phyloP scores from a whole-genome alignment of 352 stramenopile species.

The Pythium vanterpoolii region DNA sequence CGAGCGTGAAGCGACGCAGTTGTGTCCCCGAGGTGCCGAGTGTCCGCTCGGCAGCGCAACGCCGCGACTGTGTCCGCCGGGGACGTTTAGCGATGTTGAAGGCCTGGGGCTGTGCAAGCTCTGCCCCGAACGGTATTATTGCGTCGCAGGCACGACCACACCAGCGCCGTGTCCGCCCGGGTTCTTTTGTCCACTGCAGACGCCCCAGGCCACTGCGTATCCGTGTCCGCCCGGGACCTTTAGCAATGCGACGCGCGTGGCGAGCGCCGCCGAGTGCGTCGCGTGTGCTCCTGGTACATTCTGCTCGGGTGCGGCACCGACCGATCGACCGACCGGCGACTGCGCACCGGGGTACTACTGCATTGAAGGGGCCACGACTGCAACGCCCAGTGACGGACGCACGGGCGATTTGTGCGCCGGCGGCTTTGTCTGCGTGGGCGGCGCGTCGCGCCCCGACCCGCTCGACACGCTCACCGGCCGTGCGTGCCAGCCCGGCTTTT shows the following conservation, averaged over 20 bases:
- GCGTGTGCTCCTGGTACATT: constrained; percentile 72
- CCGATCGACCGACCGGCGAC: constrained; percentile 41
- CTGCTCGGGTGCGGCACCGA: constrained; percentile 62
- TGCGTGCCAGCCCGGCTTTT: constrained; percentile 61
- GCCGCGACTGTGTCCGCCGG: constrained; percentile 54
- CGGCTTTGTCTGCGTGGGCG: constrained; percentile 62
- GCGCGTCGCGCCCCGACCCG: constrained; percentile 45
- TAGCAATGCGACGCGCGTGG: constrained; percentile 41
- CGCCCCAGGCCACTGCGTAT: constrained; percentile 38
- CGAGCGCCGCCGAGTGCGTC: constrained; percentile 38
- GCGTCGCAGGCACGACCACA: constrained; percentile 33
- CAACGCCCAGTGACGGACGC: constrained; percentile 34
- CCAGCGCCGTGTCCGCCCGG: constrained; percentile 59
- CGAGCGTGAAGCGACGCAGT: constrained; percentile 44
- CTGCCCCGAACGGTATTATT: constrained; percentile 79
- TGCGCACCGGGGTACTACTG: constrained; percentile 80
- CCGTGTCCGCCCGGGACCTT: constrained; percentile 62
- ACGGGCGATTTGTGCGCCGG: constrained; percentile 50
- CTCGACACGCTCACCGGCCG: constrained; percentile 51
- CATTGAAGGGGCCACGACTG: constrained; percentile 30
- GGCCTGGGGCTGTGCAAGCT: constrained; percentile 54
- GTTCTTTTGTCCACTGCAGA: constrained; percentile 75
- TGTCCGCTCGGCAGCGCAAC: constrained; percentile 62
- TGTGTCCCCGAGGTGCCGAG: constrained; percentile 67
- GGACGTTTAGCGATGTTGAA: constrained; percentile 60